Evolutionary conservation across 2,329 filamentous ascomycete genomes (phyloP), one percentile per base, ranked within the genome.

Genomic region (Phoma sp.): DNA sequence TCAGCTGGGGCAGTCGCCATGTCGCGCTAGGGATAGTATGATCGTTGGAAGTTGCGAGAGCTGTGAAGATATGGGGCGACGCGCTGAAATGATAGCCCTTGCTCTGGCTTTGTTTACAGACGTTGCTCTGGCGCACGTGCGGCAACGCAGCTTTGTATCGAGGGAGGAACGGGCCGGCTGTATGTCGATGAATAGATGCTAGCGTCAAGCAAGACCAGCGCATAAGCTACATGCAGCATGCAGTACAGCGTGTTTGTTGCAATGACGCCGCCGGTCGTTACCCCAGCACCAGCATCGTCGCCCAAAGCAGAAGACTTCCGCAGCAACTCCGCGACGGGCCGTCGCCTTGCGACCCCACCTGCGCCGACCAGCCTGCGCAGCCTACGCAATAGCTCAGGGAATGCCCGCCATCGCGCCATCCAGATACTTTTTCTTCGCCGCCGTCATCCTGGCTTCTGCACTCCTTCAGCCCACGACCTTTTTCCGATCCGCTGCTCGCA

Each of bases 381-480:
- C 46, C 36, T 7, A 43, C 36, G 39, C 50, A 26, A 48, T 26
- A 34, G 36, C 37, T 14, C 25, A 20, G 29, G 20, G 29, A 25
- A 70, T 69, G 66, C 61, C 57, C 53, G 54, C 57, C 45, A 59
- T 62, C 52, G 55, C 62, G 60, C 65, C 62, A 64, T 68, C 55
- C 53, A 67, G 57, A 62, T 67, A 65, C 65, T 64, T 70, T 53
- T 61, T 72, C 51, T 56, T 71, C 47, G 64, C 67, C 37, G 38
- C 69, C 59, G 42, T 66, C 64, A 67, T 74, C 57, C 66, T 73
- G 71, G 68, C 69, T 50, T 56, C 62, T 57, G 69, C 68, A 59
- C 42, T 72, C 20, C 43, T 73, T 25, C 62, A 62, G 20, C 59
- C 69, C 9, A 60, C 69, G 28, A 43, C 67, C 29, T 55, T 75